A percentile compares a stretch with the other conserved stretches of the same genome.
Evolutionary conservation across 2,329 filamentous ascomycete species (phyloP).

Genomic region (Beauveria asiatica): DNA sequence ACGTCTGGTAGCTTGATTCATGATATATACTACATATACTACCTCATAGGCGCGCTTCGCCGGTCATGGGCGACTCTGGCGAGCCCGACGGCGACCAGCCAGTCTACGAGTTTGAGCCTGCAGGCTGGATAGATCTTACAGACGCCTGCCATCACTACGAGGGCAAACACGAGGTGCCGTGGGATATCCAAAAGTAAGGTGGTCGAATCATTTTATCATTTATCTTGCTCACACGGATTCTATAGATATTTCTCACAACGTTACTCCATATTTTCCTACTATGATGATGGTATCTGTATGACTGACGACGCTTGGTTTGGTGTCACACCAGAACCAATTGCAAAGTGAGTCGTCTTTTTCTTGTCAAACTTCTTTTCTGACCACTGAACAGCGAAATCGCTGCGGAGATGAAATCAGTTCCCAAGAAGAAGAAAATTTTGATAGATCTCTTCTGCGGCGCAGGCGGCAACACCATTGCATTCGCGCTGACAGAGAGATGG

Average conservation of each 20-base stretch:
- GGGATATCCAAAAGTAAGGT: constrained; percentile 70
- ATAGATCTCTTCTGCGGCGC: constrained; percentile 88
- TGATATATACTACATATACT: not conserved
- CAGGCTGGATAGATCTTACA: constrained; percentile 43
- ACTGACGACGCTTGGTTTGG: constrained; percentile 96
- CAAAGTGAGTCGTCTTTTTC: constrained; percentile 49
- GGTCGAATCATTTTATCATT: no score
- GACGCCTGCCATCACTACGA: constrained; percentile 69
- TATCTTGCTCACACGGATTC: not conserved
- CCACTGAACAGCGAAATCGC: constrained; percentile 57
- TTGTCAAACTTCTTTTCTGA: constrained; percentile 12
- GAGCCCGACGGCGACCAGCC: not conserved
- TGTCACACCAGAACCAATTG: constrained; percentile 88
- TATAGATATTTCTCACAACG: constrained; percentile 88
- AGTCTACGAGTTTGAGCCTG: constrained; percentile 30
- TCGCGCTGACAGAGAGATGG: constrained; percentile 74
- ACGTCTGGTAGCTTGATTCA: no score
- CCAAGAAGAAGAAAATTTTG: constrained; percentile 52
- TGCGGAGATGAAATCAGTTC: constrained; percentile 53
- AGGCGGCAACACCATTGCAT: constrained; percentile 92
- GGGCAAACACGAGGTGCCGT: constrained; percentile 61
- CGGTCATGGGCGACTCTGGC: not conserved
- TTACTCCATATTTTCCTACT: constrained; percentile 77
- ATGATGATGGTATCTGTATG: constrained; percentile 81
- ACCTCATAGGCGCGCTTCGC: not conserved